Evolutionary conservation across 345 rosid genomes (phyloP), one percentile per base, ranked within the genome.

Genomic region (rapeseed (Brassica napus)): DNA sequence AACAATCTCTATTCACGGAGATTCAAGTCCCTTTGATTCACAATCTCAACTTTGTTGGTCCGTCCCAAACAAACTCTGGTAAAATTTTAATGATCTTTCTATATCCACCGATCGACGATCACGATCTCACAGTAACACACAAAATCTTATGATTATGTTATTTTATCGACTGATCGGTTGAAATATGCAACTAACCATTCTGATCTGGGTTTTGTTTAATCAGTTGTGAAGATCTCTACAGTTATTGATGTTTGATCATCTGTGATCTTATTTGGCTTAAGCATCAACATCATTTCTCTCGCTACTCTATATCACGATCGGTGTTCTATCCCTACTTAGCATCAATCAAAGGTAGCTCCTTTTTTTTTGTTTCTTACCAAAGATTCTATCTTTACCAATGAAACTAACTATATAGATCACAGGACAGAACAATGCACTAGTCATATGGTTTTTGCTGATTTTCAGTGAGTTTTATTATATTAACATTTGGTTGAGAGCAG

Each of bases 11-110:
- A 62, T 63, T 77, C 71, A 77, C 76, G 81, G 71, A 35, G 16
- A 72, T 72, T 72, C 12, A 66, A 79, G 73, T 73, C 69, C 42
- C 16, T 23, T 26, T 79, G 65, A 79, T 37, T 37, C 44, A 37
- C 44, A 37, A 37, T 37, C 21, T 18, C 21, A 18, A 18, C 21
- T 18, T 18, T 18, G 21, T 18, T 18, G 21, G 21, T 18, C 21
- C 21, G 74, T 79, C 74, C 35, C 58, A 73, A 79, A 73, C 58
- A 73, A 79, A 73, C 57, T 79, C 82, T 66, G 77, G 73, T 72
- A 66, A 78, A 66, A 78, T 58, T 8, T 71, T 28, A 24, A 35
- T 70, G 5, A 24, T 15, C 5, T 4, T 32, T 32, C 7, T 32
- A 32, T 32, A 32, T 32, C 35, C 35, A 32, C 35, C 35, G 69